Conservation (phyloP, 2,329 filamentous ascomycete genomes). For the Pseudogymnoascus sp. region DNA sequence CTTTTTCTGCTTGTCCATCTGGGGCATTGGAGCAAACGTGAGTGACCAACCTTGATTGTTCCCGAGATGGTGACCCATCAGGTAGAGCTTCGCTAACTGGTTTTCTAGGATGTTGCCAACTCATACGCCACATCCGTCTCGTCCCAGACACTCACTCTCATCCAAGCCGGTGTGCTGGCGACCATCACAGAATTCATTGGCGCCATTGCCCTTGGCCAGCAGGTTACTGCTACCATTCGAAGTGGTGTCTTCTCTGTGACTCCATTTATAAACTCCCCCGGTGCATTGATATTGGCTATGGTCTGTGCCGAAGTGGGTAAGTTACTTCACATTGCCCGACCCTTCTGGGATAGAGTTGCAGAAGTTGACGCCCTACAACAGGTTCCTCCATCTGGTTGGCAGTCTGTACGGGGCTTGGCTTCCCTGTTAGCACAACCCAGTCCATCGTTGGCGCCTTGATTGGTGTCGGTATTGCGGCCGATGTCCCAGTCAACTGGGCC, state of each 20-base stretch:
- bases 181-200: constrained; percentile 62
- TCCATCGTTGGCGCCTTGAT: constrained; percentile 62
- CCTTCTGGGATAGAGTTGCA: not conserved
- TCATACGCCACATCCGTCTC: constrained; percentile 75
- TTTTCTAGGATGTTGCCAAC: constrained; percentile 69
- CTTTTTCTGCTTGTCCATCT: constrained; percentile 51
- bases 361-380: constrained; percentile 28
- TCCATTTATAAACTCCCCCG: constrained; percentile 53
- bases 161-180: constrained; percentile 60
- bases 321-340: too few species aligned
- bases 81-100: not conserved
- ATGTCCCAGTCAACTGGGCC: constrained; percentile 58
- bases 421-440: constrained; percentile 67
- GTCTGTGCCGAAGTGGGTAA: constrained; percentile 40
- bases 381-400: constrained; percentile 67
- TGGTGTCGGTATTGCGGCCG: constrained; percentile 61
- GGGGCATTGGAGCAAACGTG: constrained; percentile 46
- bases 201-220: constrained; percentile 58
- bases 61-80: not conserved
- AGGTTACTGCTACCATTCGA: constrained; percentile 71
- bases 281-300: constrained; percentile 62
- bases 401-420: constrained; percentile 68
- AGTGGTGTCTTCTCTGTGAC: constrained; percentile 61
- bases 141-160: constrained; percentile 63
- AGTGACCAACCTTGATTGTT: not conserved